Conservation (phyloP, 75 land plant genomes). For the Pinus albicaulis region DNA sequence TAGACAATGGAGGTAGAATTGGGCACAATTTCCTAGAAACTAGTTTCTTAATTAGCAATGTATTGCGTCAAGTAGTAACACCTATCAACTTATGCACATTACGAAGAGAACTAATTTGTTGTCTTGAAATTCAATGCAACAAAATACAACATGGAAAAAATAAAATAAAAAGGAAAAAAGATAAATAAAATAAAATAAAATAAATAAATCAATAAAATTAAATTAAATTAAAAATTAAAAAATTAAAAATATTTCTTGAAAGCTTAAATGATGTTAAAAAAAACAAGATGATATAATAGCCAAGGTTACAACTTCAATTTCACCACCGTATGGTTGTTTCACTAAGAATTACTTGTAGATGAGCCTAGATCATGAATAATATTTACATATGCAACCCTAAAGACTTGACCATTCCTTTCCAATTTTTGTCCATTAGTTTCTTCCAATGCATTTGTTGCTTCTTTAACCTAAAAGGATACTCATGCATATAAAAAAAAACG, state of each 20-base stretch:
- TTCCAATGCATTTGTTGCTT: slow-evolving; percentile 93
- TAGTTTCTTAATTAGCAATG: not conserved
- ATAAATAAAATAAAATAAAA: too few species aligned
- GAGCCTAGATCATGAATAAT: slow-evolving; percentile 74
- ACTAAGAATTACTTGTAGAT: slow-evolving; percentile 36
- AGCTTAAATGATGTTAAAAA: too few species aligned
- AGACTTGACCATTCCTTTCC: slow-evolving; percentile 92
- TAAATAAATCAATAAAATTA: too few species aligned
- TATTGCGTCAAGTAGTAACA: not conserved
- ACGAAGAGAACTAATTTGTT: too few species aligned
- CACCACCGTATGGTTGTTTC: slow-evolving; percentile 88
- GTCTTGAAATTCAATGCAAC: too few species aligned
- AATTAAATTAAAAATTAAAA: too few species aligned
- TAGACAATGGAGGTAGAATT: not conserved
- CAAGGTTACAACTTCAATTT: slow-evolving; percentile 96
- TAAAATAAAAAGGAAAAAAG: too few species aligned
- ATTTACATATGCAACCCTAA: slow-evolving; percentile 96
- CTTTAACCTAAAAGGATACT: slow-evolving; percentile 63
- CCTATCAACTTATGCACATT: not conserved
- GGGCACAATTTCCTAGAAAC: not conserved
- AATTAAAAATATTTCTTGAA: too few species aligned
- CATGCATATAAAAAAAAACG: too few species aligned
- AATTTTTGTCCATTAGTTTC: slow-evolving; percentile 89
- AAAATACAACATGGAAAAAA: too few species aligned
- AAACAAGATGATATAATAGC: not conserved